Evolutionary conservation across 352 stramenopile genomes (phyloP), one percentile per base, ranked within the genome.

Genomic region (Pythium inflatum): DNA sequence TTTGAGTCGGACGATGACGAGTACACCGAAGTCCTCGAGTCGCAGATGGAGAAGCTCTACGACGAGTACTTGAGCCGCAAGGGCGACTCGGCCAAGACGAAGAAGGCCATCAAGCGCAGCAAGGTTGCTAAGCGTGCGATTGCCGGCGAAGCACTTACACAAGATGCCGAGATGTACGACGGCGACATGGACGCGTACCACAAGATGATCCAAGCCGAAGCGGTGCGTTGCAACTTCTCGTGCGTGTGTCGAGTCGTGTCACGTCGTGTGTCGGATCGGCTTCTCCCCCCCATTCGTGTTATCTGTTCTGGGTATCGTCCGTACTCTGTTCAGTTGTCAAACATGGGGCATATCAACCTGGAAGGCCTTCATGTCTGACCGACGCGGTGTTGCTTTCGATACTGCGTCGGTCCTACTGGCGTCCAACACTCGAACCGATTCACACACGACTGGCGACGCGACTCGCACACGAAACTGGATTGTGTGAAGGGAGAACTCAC

Each of bases 311-410:
- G 81, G 88, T 93, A 75, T 77, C 53, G 45, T 83, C 81, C 78
- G 86, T 96, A 94, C 87, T 86, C 87, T 92, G 88, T 82, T 87
- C 89, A 96, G 89, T 96, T 96, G 89, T 96, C 89, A 94, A 96
- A 87, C 75, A 90, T 93, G 87, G 89, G 89, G 89, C 60, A 96
- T 59, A 96, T 6, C 36, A 78, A 89, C 45, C 33, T 24, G 71
- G 79, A 83, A 88, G 76, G 82, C 77, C 74, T 80, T 88, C 72
- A 93, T 96, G 89, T 96, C 87, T 96, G 87, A 94, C 81, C 58
- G 74, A 43, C 40, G 69, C 66, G 70, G 67, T 64, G 58, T 67
- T 71, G 45, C 49, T 76, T 56, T 79, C 69, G 36, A 56, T 78
- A 76, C 68, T 70, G 71, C 65, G 62, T 62, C 68, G 75, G 84